Evolutionary conservation across 805 yeast species (phyloP), one percentile per base, ranked within the genome.

Genomic region (Saccharomycopsis guyanensis): DNA sequence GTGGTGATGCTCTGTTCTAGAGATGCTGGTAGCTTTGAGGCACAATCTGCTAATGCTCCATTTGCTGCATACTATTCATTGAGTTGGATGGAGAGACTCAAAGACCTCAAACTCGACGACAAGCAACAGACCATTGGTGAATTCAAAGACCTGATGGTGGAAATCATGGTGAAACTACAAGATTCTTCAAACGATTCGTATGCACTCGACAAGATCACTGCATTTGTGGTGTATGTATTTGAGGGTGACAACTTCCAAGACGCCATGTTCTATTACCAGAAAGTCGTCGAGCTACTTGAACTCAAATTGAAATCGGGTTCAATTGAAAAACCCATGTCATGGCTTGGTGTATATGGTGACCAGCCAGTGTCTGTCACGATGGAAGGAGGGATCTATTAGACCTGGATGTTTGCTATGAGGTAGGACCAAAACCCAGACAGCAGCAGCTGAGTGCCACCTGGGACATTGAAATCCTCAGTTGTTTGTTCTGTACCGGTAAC

Each of bases 401-500:
- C n/a, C 73, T 55, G 79, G 83, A 29, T 81, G 54, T 54, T 13
- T 13, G 32, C 8, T 27, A 27, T 27, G 13, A 33, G 18, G 20
- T 15, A 33, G 29, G 10, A 25, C 10, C 29, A 25, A 33, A 15
- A 8, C 20, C 37, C n/a, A n/a, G n/a, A n/a, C n/a, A n/a, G n/a
- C n/a, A n/a, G n/a, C n/a, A n/a, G n/a, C n/a, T n/a, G n/a, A n/a
- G n/a, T n/a, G n/a, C n/a, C n/a, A n/a, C n/a, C n/a, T n/a, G n/a
- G n/a, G n/a, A n/a, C n/a, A n/a, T n/a, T n/a, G n/a, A n/a, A n/a
- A n/a, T 29, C 35, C 10, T 62, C 58, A 91, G 63, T 93, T 93
- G 65, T 93, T 91, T 32, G 96, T 89, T 70, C 97, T 82, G 72
- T 86, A 89, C 59, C 86, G 80, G 73, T 91, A 87, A 37, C 89